phyloP scores from a whole-genome alignment of 306 rosid species.

The Fragaria iinumae region DNA sequence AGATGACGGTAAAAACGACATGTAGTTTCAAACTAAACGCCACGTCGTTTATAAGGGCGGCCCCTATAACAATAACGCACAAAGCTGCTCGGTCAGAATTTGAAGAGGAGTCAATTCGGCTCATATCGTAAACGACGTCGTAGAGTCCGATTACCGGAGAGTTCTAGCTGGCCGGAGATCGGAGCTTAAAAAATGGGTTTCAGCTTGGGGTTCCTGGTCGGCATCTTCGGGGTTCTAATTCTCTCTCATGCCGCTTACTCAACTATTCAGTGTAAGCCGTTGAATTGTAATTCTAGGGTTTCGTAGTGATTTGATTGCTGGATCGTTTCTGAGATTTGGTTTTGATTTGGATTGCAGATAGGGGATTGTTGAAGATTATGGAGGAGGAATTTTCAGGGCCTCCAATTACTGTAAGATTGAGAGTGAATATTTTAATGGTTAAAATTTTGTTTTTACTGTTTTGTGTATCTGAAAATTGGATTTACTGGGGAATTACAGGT shows the following conservation, averaged over 20 bases:
- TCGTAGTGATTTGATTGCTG: slow-evolving; percentile 3
- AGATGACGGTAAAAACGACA: not conserved
- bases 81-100: not conserved
- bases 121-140: slow-evolving; percentile 12
- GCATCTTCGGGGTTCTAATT: slow-evolving; percentile 55
- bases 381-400: slow-evolving; percentile 89
- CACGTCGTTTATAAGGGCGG: not conserved
- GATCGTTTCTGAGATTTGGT: slow-evolving; percentile 7
- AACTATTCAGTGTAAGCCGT: slow-evolving; percentile 58
- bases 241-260: slow-evolving; percentile 75
- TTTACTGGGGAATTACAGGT: slow-evolving; percentile 46
- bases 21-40: not conserved
- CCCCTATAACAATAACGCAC: not conserved
- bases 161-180: slow-evolving; percentile 24
- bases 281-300: not conserved
- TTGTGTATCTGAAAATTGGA: not conserved
- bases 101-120: not conserved
- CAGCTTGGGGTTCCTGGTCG: slow-evolving; percentile 44
- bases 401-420: slow-evolving; percentile 55
- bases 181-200: slow-evolving; percentile 22
- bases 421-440: not conserved
- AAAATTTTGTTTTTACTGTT: slow-evolving; percentile 3
- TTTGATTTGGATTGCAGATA: slow-evolving; percentile 50
- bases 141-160: slow-evolving; percentile 10
- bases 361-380: slow-evolving; percentile 76